phyloP scores from a whole-genome alignment of 1,284 basidiomycete genomes.

The Cronartium ribicola region DNA sequence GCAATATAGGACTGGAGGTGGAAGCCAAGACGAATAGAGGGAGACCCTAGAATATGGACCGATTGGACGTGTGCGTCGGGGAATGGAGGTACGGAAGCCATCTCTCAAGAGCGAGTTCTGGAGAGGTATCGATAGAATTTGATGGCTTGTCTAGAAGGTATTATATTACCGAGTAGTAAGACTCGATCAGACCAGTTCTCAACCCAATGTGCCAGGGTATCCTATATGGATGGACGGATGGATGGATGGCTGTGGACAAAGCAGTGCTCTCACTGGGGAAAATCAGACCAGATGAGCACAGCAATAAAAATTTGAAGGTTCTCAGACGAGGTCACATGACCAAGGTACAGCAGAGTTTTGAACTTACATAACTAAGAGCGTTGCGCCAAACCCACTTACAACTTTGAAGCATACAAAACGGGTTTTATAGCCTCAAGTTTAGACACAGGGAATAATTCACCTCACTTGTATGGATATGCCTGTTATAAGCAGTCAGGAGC shows the following conservation, averaged over 20 bases:
- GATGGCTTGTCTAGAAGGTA: background rate
- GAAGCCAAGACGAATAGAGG: constrained; percentile 87
- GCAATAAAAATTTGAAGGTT: too few species aligned
- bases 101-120: background rate
- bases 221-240: background rate
- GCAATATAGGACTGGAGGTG: constrained; percentile 77
- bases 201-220: background rate
- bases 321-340: too few species aligned
- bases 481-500: too few species aligned
- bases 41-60: constrained; percentile 78
- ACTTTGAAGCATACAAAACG: too few species aligned
- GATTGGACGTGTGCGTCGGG: constrained; percentile 48
- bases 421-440: too few species aligned
- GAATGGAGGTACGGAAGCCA: background rate
- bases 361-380: too few species aligned
- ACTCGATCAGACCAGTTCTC: background rate
- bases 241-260: background rate
- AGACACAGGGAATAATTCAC: too few species aligned
- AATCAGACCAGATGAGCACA: too few species aligned
- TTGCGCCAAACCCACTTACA: too few species aligned
- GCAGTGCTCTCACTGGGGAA: too few species aligned
- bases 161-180: background rate
- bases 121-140: background rate
- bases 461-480: too few species aligned
- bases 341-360: too few species aligned